Percentiles rank a stretch among this genome's conserved stretches.
Evolutionary conservation across 768 basidiomycete species (phyloP).

Genomic region (Naganishia randhawae): DNA sequence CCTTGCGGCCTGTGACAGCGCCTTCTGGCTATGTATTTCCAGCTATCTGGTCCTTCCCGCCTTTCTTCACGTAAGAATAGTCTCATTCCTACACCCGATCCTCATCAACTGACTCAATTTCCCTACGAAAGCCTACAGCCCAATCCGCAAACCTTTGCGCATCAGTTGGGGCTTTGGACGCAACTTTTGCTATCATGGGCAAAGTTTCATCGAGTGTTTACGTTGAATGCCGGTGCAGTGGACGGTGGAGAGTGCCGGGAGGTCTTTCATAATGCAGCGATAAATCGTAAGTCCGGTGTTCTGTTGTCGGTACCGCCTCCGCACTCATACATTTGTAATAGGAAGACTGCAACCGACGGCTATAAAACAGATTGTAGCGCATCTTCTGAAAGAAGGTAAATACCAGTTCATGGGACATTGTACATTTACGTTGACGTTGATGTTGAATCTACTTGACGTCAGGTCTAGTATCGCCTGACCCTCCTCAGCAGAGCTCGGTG

Average conservation of each 20-base stretch:
- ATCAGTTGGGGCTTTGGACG: constrained; percentile 51
- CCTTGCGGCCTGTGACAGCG: constrained; percentile 32
- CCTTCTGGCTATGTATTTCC: constrained; percentile 49
- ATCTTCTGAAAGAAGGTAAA: constrained; percentile 47
- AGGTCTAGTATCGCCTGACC: constrained; percentile 42
- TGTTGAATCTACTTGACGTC: neutral
- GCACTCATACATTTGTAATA: constrained; percentile 17
- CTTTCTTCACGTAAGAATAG: constrained; percentile 53
- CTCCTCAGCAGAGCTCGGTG: constrained; percentile 45
- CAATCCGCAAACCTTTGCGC: constrained; percentile 49
- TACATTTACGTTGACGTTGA: neutral
- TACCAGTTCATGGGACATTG: neutral
- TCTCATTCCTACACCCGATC: neutral
- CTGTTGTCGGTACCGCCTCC: neutral
- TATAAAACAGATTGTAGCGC: constrained; percentile 36
- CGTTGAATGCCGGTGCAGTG: constrained; percentile 39
- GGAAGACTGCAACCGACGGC: constrained; percentile 39
- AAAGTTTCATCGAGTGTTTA: constrained; percentile 43
- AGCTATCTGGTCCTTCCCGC: constrained; percentile 52
- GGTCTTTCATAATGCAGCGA: constrained; percentile 45
- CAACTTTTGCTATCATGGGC: constrained; percentile 49
- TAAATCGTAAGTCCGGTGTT: constrained; percentile 41
- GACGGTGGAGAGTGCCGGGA: constrained; percentile 35
- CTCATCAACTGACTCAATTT: neutral
- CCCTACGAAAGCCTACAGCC: constrained; percentile 48